Evolutionary conservation across 2,329 filamentous ascomycete species (phyloP).

Genomic region (Diaporthe batatas): DNA sequence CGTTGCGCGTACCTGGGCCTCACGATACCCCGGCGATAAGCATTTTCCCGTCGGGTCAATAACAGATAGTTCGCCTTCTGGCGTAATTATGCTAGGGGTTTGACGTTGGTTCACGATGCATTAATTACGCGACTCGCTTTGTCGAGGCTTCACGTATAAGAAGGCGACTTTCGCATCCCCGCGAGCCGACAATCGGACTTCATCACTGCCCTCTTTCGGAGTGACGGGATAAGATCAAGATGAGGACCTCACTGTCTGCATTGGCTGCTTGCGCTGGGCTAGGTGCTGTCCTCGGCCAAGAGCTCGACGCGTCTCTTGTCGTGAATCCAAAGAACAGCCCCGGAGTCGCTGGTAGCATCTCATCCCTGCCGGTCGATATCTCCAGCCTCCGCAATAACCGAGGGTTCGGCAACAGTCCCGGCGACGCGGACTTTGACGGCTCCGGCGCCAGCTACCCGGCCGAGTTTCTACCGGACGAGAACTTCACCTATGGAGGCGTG

Average conservation of each 20-base stretch:
- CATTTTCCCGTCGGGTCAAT: conserved; percentile 23
- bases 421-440: conserved; percentile 45
- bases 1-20: background rate
- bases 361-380: conserved; percentile 40
- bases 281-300: background rate
- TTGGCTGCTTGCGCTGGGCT: conserved; percentile 5
- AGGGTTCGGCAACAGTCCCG: conserved; percentile 40
- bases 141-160: background rate
- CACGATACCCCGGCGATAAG: background rate
- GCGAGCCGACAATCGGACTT: background rate
- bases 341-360: conserved; percentile 29
- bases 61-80: background rate
- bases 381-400: conserved; percentile 42
- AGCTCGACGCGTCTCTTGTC: conserved; percentile 26
- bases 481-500: conserved; percentile 43
- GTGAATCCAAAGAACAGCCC: conserved; percentile 41
- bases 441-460: conserved; percentile 42
- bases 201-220: background rate
- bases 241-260: background rate
- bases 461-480: conserved; percentile 40
- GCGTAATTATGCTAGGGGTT: background rate
- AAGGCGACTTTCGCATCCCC: background rate
- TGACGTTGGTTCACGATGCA: conserved; percentile 5
- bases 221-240: background rate
- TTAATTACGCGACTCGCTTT: background rate